Evolutionary conservation across 805 yeast species (phyloP).

Genomic region (Helenozyma baotianmanensis): DNA sequence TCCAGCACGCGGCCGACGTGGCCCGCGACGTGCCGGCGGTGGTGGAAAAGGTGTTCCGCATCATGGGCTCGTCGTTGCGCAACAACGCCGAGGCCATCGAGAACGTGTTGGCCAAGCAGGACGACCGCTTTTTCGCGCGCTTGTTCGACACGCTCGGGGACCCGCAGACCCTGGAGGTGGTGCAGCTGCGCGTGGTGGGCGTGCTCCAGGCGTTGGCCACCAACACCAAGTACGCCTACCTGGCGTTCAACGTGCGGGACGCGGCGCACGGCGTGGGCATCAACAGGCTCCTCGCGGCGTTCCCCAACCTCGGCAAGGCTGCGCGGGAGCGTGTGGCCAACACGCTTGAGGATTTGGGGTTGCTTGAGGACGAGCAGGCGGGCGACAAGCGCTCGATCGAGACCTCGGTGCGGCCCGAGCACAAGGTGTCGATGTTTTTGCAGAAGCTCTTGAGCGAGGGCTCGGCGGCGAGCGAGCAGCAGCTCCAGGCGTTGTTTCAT

Average conservation of each 20-base stretch:
- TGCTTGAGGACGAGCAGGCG: conserved; percentile 12
- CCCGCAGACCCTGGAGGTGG: conserved; percentile 20
- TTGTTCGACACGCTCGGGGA: conserved; percentile 19
- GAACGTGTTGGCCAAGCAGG: conserved; percentile 26
- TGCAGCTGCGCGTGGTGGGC: conserved; percentile 49
- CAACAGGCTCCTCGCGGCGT: conserved; percentile 21
- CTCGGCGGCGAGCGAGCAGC: conserved; percentile 28
- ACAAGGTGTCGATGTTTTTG: conserved; percentile 30
- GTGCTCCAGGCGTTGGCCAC: conserved; percentile 45
- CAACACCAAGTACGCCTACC: conserved; percentile 27
- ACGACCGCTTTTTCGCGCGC: conserved; percentile 14
- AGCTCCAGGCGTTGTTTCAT: conserved; percentile 27
- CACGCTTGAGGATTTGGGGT: conserved; percentile 42
- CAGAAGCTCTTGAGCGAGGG: conserved; percentile 28
- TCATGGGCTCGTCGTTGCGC: conserved; percentile 64
- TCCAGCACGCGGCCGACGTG: conserved; percentile 21
- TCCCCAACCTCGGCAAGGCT: conserved; percentile 22
- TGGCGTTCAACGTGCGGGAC: conserved; percentile 20
- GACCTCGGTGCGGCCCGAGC: conserved; percentile 19
- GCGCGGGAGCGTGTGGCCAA: conserved; percentile 39
- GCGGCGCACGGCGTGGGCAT: conserved; percentile 16
- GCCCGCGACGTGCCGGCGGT: conserved; percentile 14
- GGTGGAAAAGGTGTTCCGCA: conserved; percentile 53
- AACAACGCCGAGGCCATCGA: conserved; percentile 64
- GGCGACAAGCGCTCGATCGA: conserved; percentile 16